Conservation (phyloP, 192 early-diverging fungal genomes). For the Blastocladiella britannica region DNA sequence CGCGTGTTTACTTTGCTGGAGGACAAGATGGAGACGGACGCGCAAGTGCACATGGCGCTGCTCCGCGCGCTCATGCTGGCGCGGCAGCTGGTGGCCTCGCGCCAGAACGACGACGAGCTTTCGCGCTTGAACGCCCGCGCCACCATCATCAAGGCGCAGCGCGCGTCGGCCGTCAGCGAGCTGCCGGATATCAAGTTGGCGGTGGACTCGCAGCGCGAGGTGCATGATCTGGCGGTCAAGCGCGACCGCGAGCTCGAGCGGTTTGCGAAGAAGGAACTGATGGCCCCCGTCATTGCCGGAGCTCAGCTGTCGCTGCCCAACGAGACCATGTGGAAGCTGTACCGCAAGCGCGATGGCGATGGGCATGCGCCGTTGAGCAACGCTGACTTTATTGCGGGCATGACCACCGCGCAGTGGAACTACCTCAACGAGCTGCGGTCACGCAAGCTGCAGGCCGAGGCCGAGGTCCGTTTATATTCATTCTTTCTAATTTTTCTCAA, state of each 20-base stretch:
- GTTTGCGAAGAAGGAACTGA: conserved; percentile 33
- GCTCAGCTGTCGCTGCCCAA: too few species aligned
- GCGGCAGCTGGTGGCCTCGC: conserved; percentile 4
- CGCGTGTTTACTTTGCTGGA: conserved; percentile 17
- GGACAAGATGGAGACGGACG: conserved; percentile 22
- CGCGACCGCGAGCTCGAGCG: conserved; percentile 37
- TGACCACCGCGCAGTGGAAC: conserved; percentile 1
- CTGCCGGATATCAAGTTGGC: conserved; percentile 36
- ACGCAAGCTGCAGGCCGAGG: not conserved
- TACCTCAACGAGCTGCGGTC: conserved; percentile 1
- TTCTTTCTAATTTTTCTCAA: too few species aligned
- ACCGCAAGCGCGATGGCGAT: conserved; percentile 13
- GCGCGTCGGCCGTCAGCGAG: conserved; percentile 12
- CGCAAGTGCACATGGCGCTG: conserved; percentile 22
- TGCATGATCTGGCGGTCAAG: conserved; percentile 22
- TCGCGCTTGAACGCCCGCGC: conserved; percentile 11
- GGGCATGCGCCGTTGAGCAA: conserved; percentile 1
- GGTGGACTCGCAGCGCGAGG: conserved; percentile 25
- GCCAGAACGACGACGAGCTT: conserved; percentile 13
- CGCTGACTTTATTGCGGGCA: not conserved
- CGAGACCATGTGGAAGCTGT: conserved; percentile 20
- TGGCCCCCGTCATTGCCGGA: conserved; percentile 12
- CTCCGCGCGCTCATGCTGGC: conserved; percentile 23
- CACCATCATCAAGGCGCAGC: conserved; percentile 20
- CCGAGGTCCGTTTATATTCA: not conserved